Evolutionary conservation across 371 early-diverging fungal genomes (phyloP), one percentile per base, ranked within the genome.

Genomic region (Mucor indicus): DNA sequence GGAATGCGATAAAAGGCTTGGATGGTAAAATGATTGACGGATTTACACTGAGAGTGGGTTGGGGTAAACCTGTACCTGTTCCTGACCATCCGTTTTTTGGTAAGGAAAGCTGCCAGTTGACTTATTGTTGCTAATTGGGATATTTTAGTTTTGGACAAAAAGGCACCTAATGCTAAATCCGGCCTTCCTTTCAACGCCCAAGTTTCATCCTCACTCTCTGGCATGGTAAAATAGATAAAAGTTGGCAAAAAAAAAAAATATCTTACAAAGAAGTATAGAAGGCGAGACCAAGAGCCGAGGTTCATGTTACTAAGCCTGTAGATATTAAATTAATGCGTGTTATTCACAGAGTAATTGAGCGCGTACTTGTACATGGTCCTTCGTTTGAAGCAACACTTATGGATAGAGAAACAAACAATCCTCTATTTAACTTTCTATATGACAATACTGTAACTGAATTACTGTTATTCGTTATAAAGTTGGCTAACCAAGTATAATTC

Each of bases 21-120:
- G 87, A 94, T 45, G 93, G 93, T 9, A 73, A 72, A 31, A 75
- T 68, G 4, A 39, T 96, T 4, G 52, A 77, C 25, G 92, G 87
- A 0, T 68, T 79, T 48, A 32, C 57, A 1, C 63, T 93, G 67
- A 74, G 83, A 24, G 86, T 94, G 8, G 89, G 88, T 12, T 96
- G 96, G 96, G 93, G 95, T 9, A 93, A 92, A 60, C 80, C 89
- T 4, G 87, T 95, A 8, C 73, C 87, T 2, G 50, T 96, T 20
- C 96, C 96, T 0, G 54, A 75, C 0, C 56, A 81, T 40, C 95
- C 96, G 4, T 69, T 91, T 5, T 93, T 77, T 69, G 93, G 35
- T 33, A 33, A 4, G 30, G 30, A 29, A 29, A 29, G 6, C 6
- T 8, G 8, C 8, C 12, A 12, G 6, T 8, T 6, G 6, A 29